Conservation (phyloP, 2,329 filamentous ascomycete genomes). For the Venturia asperata region DNA sequence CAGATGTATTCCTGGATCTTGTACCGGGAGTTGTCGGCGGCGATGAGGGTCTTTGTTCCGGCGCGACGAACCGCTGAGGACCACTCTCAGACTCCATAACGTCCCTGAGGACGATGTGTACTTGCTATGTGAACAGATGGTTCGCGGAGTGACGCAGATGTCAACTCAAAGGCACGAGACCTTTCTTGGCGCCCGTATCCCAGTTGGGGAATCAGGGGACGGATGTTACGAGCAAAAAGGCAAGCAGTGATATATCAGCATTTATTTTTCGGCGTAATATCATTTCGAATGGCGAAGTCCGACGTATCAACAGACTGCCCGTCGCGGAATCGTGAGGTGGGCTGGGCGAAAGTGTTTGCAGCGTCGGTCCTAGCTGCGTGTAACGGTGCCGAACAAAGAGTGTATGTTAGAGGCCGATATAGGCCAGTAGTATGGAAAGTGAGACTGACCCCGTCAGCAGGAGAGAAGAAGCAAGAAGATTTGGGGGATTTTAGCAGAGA, state of each 20-base stretch:
- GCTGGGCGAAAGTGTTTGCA: background rate
- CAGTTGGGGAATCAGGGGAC: conserved; percentile 16
- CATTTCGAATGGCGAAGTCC: conserved; percentile 31
- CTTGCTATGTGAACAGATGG: background rate
- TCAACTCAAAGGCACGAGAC: conserved; percentile 9
- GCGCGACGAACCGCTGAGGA: conserved; percentile 15
- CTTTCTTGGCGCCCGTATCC: conserved; percentile 3
- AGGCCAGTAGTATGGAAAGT: background rate
- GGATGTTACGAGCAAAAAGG: conserved; percentile 11
- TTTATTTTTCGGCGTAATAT: conserved; percentile 33
- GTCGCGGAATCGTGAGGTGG: conserved; percentile 2
- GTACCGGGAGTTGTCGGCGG: conserved; percentile 15
- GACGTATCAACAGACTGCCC: conserved; percentile 8
- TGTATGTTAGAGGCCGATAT: background rate
- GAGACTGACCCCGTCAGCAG: conserved; percentile 16
- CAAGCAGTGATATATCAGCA: conserved; percentile 9
- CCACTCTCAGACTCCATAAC: conserved; percentile 13
- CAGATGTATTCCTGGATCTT: conserved; percentile 12
- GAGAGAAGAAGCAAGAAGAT: conserved; percentile 12
- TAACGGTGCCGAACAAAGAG: background rate
- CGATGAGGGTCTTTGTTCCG: conserved; percentile 16
- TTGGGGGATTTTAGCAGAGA: conserved; percentile 7
- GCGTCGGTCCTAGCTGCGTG: conserved; percentile 7
- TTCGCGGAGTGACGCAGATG: background rate
- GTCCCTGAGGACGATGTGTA: background rate